A percentile compares a stretch with the other conserved stretches of the same genome.
Evolutionary conservation across 2,329 filamentous ascomycete species (phyloP).

Genomic region (Fusarium sterilihyphosum): DNA sequence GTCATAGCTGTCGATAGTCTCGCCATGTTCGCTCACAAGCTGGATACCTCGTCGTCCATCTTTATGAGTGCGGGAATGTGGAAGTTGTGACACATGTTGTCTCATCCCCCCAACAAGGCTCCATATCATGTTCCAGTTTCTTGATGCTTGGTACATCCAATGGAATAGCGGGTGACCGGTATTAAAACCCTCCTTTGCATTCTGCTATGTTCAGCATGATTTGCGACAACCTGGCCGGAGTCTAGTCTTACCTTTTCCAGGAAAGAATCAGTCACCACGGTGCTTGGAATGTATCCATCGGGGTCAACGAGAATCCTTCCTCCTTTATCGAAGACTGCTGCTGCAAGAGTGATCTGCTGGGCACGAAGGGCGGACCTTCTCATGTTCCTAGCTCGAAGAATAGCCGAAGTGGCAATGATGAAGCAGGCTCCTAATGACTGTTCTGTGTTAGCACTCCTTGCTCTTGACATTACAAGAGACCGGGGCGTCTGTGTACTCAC

Average conservation of each 20-base stretch:
- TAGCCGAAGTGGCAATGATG: slow-evolving; percentile 64
- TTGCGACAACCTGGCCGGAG: neutral
- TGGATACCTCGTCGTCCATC: slow-evolving; percentile 48
- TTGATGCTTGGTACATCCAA: slow-evolving; percentile 85
- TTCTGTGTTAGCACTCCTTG: neutral
- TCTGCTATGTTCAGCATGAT: slow-evolving; percentile 39
- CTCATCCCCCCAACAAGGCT: slow-evolving; percentile 78
- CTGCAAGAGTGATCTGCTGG: slow-evolving; percentile 67
- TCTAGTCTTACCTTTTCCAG: slow-evolving; percentile 64
- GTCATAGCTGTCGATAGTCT: slow-evolving; percentile 75
- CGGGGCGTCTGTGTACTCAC: slow-evolving; percentile 55
- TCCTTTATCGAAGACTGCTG: slow-evolving; percentile 73
- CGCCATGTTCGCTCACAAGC: slow-evolving; percentile 63
- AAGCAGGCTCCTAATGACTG: slow-evolving; percentile 71
- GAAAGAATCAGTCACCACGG: slow-evolving; percentile 83
- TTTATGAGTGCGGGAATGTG: slow-evolving; percentile 40
- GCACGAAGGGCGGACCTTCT: slow-evolving; percentile 66
- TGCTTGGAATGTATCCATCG: slow-evolving; percentile 74
- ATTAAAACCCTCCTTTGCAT: slow-evolving; percentile 76
- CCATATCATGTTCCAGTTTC: slow-evolving; percentile 77
- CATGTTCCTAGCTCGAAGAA: slow-evolving; percentile 63
- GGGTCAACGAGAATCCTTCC: slow-evolving; percentile 75
- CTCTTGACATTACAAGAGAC: neutral
- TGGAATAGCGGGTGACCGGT: slow-evolving; percentile 82
- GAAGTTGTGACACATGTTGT: slow-evolving; percentile 69